Conservation (phyloP, 176 grass and related monocot species). For the Miscanthus lutarioriparius region DNA sequence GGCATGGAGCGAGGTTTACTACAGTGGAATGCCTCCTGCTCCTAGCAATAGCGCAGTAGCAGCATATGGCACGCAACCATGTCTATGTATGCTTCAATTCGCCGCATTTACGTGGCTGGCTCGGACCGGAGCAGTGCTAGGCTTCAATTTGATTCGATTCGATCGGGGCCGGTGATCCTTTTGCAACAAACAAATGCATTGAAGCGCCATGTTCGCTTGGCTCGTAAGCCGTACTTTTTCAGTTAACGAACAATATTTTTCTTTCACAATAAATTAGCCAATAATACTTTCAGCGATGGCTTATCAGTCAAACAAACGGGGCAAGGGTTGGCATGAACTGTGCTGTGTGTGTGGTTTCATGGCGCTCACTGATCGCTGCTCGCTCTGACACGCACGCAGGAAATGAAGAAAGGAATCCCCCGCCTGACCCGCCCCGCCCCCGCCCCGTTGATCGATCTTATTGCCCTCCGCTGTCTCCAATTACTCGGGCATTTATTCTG, state of each 20-base stretch:
- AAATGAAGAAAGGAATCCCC: constrained; percentile 12
- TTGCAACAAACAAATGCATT: constrained; percentile 60
- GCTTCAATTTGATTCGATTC: constrained; percentile 34
- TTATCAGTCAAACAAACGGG: too few species aligned
- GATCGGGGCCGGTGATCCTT: background rate
- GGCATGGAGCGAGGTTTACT: background rate
- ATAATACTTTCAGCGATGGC: too few species aligned
- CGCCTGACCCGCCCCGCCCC: background rate
- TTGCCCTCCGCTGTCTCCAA: constrained; percentile 81
- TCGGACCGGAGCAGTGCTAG: constrained; percentile 5
- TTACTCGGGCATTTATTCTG: constrained; percentile 92
- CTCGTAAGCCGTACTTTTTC: too few species aligned
- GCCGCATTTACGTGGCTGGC: constrained; percentile 11
- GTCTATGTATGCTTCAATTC: background rate
- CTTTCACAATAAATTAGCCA: too few species aligned
- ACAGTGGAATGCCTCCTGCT: background rate
- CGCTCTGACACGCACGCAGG: constrained; percentile 20
- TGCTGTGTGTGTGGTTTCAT: constrained; percentile 33
- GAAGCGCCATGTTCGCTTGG: too few species aligned
- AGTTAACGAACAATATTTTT: too few species aligned
- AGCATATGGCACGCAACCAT: background rate
- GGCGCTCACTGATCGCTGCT: background rate
- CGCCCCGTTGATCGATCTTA: constrained; percentile 20
- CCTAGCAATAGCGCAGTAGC: background rate
- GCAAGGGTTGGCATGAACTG: constrained; percentile 52